phyloP scores from a whole-genome alignment of 305 asterid species.

The Solanum hybrid region DNA sequence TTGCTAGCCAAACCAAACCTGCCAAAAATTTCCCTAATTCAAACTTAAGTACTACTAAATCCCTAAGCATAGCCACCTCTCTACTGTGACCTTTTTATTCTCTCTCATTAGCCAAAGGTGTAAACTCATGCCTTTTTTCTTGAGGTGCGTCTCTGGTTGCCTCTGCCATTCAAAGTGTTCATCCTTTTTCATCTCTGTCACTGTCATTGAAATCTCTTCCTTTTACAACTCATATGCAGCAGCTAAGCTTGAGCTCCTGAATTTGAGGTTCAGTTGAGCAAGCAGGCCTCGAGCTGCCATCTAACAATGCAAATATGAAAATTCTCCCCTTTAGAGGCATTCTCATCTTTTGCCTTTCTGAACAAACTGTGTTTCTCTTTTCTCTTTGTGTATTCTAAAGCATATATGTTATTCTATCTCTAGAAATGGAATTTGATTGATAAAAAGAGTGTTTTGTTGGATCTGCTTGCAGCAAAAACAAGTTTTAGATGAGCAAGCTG shows the following conservation, averaged over 20 bases:
- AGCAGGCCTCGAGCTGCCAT: background rate
- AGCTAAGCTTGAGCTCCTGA: background rate
- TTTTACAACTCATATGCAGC: background rate
- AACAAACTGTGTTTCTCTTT: background rate
- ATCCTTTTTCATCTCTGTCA: background rate
- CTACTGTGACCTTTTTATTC: background rate
- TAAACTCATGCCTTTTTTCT: background rate
- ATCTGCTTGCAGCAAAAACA: conserved; percentile 50
- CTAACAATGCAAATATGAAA: background rate
- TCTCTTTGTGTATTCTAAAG: background rate
- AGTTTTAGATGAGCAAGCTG: conserved; percentile 30
- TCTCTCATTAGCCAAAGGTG: background rate
- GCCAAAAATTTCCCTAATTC: background rate
- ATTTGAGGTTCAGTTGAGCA: background rate
- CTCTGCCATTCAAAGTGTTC: background rate
- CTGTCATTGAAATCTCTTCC: background rate
- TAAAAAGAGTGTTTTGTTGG: conserved; percentile 4
- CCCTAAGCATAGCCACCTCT: background rate
- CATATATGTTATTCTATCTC: background rate
- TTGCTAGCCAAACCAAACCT: background rate
- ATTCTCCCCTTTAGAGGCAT: background rate
- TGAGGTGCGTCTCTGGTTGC: background rate
- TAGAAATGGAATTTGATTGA: background rate
- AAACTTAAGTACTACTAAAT: background rate
- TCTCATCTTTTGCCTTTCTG: conserved; percentile 2